Percentiles rank a stretch among this genome's conserved stretches.
Evolutionary conservation across 805 yeast species (phyloP).

Genomic region (Candida morakotiae): DNA sequence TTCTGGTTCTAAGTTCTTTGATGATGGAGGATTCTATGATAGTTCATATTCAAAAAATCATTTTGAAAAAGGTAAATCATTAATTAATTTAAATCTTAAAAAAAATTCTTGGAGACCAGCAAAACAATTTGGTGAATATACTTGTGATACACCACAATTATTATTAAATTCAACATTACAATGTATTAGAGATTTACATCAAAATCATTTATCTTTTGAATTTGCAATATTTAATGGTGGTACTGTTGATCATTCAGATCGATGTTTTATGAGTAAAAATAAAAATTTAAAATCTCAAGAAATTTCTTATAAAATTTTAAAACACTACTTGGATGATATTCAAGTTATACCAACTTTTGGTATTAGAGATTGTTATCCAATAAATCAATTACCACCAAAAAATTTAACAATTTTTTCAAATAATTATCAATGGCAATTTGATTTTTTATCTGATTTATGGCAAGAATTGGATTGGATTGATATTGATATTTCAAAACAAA

Average conservation of each 20-base stretch:
- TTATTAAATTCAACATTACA: constrained; percentile 56
- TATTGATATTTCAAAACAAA: constrained; percentile 21
- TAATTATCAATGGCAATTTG: constrained; percentile 36
- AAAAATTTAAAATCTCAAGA: constrained; percentile 65
- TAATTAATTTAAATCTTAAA: constrained; percentile 14
- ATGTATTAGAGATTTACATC: constrained; percentile 13
- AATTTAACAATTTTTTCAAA: constrained; percentile 24
- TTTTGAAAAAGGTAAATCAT: constrained; percentile 12
- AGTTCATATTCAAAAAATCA: constrained; percentile 11
- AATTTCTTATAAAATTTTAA: constrained; percentile 65
- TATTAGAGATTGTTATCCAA: constrained; percentile 71
- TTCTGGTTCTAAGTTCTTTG: constrained; percentile 23
- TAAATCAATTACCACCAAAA: constrained; percentile 61
- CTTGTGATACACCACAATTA: constrained; percentile 64
- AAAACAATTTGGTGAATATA: constrained; percentile 55
- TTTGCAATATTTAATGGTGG: constrained; percentile 73
- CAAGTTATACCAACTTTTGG: constrained; percentile 65
- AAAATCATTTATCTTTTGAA: constrained; percentile 41
- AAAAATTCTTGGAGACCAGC: constrained; percentile 41
- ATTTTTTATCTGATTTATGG: constrained; percentile 34
- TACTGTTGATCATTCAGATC: constrained; percentile 70
- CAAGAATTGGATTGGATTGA: constrained; percentile 36
- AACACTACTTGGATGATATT: constrained; percentile 43
- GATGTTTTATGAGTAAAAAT: constrained; percentile 65
- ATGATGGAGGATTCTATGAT: constrained; percentile 22